Percentiles rank a stretch among this genome's conserved stretches.
Evolutionary conservation across 2,329 filamentous ascomycete genomes (phyloP).

Genomic region (Curvularia sp.): DNA sequence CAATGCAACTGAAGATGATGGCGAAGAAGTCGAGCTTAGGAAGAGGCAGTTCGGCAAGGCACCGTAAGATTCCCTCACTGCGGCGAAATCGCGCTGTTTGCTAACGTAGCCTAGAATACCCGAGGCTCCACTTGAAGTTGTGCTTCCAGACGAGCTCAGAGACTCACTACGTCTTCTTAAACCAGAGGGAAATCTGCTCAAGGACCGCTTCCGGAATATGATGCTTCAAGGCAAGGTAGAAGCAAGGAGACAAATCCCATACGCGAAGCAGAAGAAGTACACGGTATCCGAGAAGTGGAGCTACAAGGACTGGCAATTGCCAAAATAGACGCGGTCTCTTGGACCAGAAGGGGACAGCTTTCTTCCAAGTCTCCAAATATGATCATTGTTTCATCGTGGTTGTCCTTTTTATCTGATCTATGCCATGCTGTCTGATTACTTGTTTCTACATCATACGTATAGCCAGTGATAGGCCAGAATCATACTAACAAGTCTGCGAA

Average conservation of each 20-base stretch:
- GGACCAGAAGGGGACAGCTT: neutral
- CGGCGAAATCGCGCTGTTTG: neutral
- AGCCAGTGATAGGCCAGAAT: neutral
- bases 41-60: constrained; percentile 76
- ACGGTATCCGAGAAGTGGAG: constrained; percentile 95
- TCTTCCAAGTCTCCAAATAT: neutral
- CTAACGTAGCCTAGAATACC: constrained; percentile 64
- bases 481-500: neutral
- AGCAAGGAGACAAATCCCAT: constrained; percentile 76
- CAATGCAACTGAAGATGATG: constrained; percentile 42
- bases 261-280: constrained; percentile 81
- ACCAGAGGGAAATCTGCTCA: constrained; percentile 93
- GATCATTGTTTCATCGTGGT: neutral
- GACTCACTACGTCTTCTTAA: constrained; percentile 65
- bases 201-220: constrained; percentile 89
- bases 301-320: constrained; percentile 87
- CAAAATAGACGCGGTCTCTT: constrained; percentile 8
- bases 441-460: neutral
- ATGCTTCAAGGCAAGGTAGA: constrained; percentile 90
- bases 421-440: neutral
- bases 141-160: constrained; percentile 59
- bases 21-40: constrained; percentile 61
- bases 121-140: constrained; percentile 65
- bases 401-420: neutral
- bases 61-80: constrained; percentile 41